Conservation (phyloP, 2,329 filamentous ascomycete genomes). For the Nemania sp. region DNA sequence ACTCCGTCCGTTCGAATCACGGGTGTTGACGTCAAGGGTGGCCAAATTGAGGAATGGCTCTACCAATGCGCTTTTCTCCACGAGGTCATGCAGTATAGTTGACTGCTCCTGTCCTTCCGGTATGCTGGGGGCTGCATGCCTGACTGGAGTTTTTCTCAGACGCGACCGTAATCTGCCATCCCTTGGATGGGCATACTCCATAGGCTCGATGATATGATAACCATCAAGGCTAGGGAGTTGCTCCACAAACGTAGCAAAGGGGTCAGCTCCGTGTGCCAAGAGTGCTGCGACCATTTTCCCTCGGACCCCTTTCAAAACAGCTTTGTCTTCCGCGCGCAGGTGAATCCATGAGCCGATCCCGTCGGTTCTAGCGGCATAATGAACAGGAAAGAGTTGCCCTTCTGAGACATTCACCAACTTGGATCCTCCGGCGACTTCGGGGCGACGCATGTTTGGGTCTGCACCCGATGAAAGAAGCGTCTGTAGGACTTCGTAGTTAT, state of each 20-base stretch:
- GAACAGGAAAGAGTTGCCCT: neutral
- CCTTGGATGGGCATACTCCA: too few species aligned
- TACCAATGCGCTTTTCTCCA: neutral
- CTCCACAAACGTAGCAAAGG: conserved; percentile 7
- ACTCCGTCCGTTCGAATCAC: neutral
- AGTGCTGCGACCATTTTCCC: conserved; percentile 8
- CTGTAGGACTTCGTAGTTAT: neutral
- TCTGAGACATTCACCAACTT: neutral
- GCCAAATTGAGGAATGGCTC: conserved; percentile 4
- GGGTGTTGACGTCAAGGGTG: neutral
- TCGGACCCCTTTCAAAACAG: neutral
- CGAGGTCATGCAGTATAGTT: conserved; percentile 8
- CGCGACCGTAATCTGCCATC: too few species aligned
- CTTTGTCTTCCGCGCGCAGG: neutral
- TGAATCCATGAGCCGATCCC: neutral
- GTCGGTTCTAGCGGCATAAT: neutral
- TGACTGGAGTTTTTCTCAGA: too few species aligned
- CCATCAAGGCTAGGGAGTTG: too few species aligned
- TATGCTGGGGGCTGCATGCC: too few species aligned
- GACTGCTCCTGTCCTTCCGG: conserved; percentile 3
- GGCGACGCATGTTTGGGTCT: conserved; percentile 8
- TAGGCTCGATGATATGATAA: too few species aligned
- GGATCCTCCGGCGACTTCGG: neutral
- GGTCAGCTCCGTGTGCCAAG: conserved; percentile 13
- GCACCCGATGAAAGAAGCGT: conserved; percentile 8